Evolutionary conservation across 495 filamentous ascomycete genomes (phyloP).

Genomic region (Aspergillus baeticus): DNA sequence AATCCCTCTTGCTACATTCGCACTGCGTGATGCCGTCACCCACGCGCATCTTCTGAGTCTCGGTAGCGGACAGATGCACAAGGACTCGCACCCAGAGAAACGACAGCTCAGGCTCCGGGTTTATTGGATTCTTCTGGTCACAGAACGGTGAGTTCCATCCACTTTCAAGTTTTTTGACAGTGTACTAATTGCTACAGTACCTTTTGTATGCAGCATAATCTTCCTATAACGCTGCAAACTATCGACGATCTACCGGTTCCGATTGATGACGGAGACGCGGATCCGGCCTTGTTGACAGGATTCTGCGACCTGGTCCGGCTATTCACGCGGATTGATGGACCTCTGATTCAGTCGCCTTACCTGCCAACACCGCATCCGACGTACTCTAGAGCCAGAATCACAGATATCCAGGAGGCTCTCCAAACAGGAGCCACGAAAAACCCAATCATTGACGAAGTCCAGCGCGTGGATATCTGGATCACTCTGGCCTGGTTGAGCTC

Average conservation of each 20-base stretch:
- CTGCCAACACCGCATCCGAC: background rate
- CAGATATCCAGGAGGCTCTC: constrained; percentile 9
- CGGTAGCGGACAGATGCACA: background rate
- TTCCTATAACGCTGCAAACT: constrained; percentile 12
- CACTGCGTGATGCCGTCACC: constrained; percentile 8
- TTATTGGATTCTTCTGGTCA: constrained; percentile 12
- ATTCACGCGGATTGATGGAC: constrained; percentile 12
- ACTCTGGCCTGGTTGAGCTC: constrained; percentile 11
- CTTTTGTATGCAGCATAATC: constrained; percentile 15
- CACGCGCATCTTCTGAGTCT: constrained; percentile 10
- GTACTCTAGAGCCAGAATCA: constrained; percentile 7
- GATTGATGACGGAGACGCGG: constrained; percentile 2
- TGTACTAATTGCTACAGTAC: constrained; percentile 5
- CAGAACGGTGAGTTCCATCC: constrained; percentile 4
- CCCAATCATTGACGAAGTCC: constrained; percentile 12
- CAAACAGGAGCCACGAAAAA: constrained; percentile 4
- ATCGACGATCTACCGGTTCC: constrained; percentile 8
- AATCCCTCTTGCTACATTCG: constrained; percentile 9
- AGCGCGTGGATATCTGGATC: constrained; percentile 13
- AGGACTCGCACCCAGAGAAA: background rate
- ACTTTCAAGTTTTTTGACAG: background rate
- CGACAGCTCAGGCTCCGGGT: constrained; percentile 6
- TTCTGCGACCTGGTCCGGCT: constrained; percentile 11
- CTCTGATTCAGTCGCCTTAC: constrained; percentile 5
- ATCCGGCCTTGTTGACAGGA: constrained; percentile 4